These are phyloP conservation scores for Erodium texanum DNA, from an alignment of 441 rosid species.

Conservation along the genomic window DNA sequence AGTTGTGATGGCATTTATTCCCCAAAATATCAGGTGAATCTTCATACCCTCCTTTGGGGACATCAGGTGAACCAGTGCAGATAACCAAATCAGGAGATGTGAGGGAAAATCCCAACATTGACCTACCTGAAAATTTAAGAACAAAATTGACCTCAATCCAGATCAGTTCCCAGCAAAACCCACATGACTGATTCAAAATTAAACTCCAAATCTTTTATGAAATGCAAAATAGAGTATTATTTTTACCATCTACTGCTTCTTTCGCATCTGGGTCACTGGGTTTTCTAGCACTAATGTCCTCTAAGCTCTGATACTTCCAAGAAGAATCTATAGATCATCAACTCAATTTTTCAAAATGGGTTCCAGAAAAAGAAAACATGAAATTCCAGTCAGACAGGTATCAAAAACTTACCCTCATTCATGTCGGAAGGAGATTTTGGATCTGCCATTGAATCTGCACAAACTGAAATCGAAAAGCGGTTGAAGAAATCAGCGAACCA, in stretches of 20 bases:
- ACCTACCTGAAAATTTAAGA: conserved; percentile 32
- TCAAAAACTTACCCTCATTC: conserved; percentile 23
- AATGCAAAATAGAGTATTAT: neutral
- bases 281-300: conserved; percentile 6
- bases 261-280: conserved; percentile 13
- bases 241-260: conserved; percentile 25
- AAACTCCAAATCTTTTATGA: neutral
- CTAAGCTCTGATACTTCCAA: conserved; percentile 24
- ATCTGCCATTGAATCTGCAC: conserved; percentile 27
- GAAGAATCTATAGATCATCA: conserved; percentile 19
- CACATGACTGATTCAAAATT: neutral
- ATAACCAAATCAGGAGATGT: conserved; percentile 66
- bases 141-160: neutral
- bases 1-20: conserved; percentile 16
- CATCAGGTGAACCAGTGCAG: conserved; percentile 61
- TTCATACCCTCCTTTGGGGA: conserved; percentile 29
- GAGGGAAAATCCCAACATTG: conserved; percentile 48
- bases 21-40: conserved; percentile 38
- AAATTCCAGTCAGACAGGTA: neutral
- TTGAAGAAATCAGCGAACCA: neutral
- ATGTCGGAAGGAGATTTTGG: conserved; percentile 24
- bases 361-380: neutral
- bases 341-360: neutral
- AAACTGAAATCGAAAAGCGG: neutral
- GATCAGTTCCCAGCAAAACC: neutral